phyloP scores from a whole-genome alignment of 306 rosid species.

The Canavalia gladiata region DNA sequence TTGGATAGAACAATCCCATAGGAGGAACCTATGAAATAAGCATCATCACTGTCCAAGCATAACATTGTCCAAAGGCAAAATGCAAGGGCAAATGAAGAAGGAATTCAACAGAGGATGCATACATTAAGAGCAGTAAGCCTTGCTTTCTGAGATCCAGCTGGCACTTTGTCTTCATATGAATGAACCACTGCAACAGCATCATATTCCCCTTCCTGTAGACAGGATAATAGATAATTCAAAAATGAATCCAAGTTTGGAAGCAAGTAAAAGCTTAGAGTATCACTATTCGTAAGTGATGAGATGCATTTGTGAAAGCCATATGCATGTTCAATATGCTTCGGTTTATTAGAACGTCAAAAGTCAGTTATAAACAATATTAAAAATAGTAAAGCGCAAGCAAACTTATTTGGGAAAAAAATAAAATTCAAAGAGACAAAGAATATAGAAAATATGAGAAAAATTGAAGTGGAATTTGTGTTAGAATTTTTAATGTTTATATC shows the following conservation, averaged over 20 bases:
- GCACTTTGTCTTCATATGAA: slow-evolving; percentile 79
- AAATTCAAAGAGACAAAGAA: too few species aligned
- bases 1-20: slow-evolving; percentile 95
- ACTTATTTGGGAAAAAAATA: background rate
- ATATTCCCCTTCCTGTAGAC: slow-evolving; percentile 79
- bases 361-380: background rate
- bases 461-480: too few species aligned
- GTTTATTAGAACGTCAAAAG: background rate
- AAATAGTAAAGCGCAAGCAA: background rate
- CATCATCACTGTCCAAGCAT: slow-evolving; percentile 24
- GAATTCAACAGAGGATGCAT: slow-evolving; percentile 45
- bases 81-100: slow-evolving; percentile 33
- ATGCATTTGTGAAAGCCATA: slow-evolving; percentile 7
- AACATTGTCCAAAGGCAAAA: slow-evolving; percentile 37
- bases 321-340: slow-evolving; percentile 2
- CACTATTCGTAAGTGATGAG: background rate
- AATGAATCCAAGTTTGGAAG: slow-evolving; percentile 42
- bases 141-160: slow-evolving; percentile 89
- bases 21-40: slow-evolving; percentile 79
- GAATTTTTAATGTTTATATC: too few species aligned
- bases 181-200: slow-evolving; percentile 83
- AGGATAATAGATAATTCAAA: slow-evolving; percentile 41
- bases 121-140: slow-evolving; percentile 89
- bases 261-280: slow-evolving; percentile 13
- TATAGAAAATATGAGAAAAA: too few species aligned